Conservation (phyloP, 257 asterid genomes). For the Ehretia macrophylla region DNA sequence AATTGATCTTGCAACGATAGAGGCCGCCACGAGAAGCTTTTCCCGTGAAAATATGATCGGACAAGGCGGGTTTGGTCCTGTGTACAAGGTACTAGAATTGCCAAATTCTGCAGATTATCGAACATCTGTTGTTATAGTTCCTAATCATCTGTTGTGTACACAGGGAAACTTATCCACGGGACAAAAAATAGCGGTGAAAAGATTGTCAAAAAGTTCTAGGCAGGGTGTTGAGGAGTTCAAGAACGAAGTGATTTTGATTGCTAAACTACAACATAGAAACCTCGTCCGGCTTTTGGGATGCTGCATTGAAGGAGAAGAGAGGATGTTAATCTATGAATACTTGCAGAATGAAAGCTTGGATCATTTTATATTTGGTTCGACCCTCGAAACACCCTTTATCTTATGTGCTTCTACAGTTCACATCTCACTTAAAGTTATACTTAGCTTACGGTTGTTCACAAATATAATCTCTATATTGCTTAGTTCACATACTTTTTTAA, state of each 20-base stretch:
- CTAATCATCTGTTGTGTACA: background rate
- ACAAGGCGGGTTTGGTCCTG: conserved; percentile 51
- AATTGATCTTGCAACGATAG: conserved; percentile 29
- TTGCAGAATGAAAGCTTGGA: conserved; percentile 37
- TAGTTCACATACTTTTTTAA: too few species aligned
- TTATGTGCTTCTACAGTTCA: background rate
- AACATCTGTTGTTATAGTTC: background rate
- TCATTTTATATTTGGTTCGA: conserved; percentile 33
- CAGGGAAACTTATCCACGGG: conserved; percentile 34
- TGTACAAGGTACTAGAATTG: conserved; percentile 35
- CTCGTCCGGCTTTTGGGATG: conserved; percentile 48
- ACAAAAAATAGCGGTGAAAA: conserved; percentile 35
- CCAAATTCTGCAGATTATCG: background rate
- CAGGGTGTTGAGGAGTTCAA: conserved; percentile 42
- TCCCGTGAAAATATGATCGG: conserved; percentile 27
- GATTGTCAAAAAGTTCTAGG: conserved; percentile 34
- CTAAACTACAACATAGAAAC: conserved; percentile 44
- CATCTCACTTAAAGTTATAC: too few species aligned
- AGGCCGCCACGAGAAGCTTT: conserved; percentile 26
- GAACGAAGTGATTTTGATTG: conserved; percentile 38
- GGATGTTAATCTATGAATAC: conserved; percentile 39
- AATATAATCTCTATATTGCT: too few species aligned
- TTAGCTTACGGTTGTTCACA: too few species aligned
- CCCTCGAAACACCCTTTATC: background rate
- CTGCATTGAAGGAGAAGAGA: conserved; percentile 37